These are phyloP conservation scores for Noccaea caerulescens DNA, from an alignment of 345 rosid species.

Conservation along the genomic window DNA sequence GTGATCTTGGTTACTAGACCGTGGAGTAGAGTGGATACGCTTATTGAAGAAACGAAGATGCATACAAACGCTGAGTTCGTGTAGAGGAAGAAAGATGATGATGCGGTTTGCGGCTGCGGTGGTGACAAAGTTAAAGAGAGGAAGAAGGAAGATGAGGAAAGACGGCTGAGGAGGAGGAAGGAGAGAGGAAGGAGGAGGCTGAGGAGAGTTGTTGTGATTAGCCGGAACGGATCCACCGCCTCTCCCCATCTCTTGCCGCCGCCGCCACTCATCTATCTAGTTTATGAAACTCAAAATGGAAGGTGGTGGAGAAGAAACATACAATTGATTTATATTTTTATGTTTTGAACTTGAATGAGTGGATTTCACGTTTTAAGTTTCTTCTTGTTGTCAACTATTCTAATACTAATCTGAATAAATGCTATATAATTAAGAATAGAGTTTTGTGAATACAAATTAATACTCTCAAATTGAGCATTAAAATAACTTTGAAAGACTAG, in stretches of 20 bases:
- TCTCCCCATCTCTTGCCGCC: conserved; percentile 29
- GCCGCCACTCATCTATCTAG: conserved; percentile 15
- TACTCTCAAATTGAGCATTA: no score
- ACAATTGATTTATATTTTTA: no score
- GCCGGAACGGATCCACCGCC: conserved; percentile 49
- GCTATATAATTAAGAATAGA: no score
- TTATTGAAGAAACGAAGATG: conserved; percentile 48
- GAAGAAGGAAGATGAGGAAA: conserved; percentile 51
- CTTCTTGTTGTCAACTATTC: no score
- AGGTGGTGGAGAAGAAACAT: neutral
- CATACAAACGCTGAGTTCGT: conserved; percentile 52
- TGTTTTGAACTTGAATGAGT: no score
- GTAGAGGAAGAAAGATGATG: conserved; percentile 25
- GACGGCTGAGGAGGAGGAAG: conserved; percentile 66
- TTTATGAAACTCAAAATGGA: neutral
- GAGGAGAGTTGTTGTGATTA: conserved; percentile 57
- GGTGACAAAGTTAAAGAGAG: conserved; percentile 34
- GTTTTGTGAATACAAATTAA: no score
- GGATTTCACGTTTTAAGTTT: no score
- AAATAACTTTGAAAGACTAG: no score
- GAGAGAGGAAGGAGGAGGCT: conserved; percentile 74
- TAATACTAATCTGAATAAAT: no score
- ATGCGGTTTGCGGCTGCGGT: conserved; percentile 16
- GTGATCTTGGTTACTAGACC: conserved; percentile 57
- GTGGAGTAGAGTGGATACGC: conserved; percentile 58